Percentiles rank a stretch among this genome's conserved stretches.
Evolutionary conservation across 192 early-diverging fungal species (phyloP).

Genomic region (Mortierella claussenii): DNA sequence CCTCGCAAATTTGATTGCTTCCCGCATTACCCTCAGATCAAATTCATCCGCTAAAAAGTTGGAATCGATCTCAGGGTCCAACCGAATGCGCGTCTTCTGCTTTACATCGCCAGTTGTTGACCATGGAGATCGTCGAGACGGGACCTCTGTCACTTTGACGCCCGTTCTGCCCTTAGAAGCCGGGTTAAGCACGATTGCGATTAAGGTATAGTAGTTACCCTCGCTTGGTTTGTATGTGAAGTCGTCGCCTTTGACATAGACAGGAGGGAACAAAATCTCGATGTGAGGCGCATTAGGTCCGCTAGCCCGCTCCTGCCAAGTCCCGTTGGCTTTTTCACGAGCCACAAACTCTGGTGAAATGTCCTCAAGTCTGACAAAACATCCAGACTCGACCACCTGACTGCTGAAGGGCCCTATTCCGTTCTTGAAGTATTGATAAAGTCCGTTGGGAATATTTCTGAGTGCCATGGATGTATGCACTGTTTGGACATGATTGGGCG

Average conservation of each 20-base stretch:
- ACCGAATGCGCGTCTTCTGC: constrained; percentile 20
- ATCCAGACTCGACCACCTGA: constrained; percentile 13
- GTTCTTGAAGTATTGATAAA: too few species aligned
- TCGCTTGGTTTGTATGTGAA: background rate
- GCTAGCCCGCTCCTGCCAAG: constrained; percentile 36
- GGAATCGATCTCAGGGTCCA: constrained; percentile 22
- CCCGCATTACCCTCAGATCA: constrained; percentile 12
- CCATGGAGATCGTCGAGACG: background rate
- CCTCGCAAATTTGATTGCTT: constrained; percentile 8
- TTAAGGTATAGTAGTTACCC: constrained; percentile 21
- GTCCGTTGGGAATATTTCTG: too few species aligned
- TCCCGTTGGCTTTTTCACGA: constrained; percentile 49
- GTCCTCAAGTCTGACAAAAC: constrained; percentile 41
- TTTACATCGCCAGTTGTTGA: background rate
- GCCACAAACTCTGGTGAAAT: constrained; percentile 45
- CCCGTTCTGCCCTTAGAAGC: constrained; percentile 6
- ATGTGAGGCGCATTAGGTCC: constrained; percentile 38
- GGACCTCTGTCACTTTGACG: too few species aligned
- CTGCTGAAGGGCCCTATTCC: constrained; percentile 16
- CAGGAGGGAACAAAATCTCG: constrained; percentile 33
- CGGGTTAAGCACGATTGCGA: constrained; percentile 35
- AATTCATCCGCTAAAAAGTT: constrained; percentile 25
- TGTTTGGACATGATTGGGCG: too few species aligned
- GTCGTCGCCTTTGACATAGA: background rate
- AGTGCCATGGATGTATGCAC: too few species aligned